Evolutionary conservation across 768 basidiomycete species (phyloP).

Genomic region (Leucosporidium creatinivorum): DNA sequence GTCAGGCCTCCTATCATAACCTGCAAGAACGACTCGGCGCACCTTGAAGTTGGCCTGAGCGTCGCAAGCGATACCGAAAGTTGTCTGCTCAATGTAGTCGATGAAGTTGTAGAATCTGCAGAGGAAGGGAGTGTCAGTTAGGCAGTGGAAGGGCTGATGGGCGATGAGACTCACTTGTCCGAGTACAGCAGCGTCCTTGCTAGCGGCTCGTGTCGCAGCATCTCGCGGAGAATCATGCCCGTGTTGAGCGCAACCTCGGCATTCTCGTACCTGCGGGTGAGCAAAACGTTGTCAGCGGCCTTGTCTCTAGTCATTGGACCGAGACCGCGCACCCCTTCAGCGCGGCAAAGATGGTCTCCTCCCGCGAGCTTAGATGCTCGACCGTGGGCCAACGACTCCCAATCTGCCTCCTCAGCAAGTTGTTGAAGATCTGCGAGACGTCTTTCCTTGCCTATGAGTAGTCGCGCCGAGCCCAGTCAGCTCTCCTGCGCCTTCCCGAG

Average conservation of each 20-base stretch:
- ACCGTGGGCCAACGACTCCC: slow-evolving; percentile 93
- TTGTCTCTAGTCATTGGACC: no score
- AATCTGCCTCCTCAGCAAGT: slow-evolving; percentile 64
- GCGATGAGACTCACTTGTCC: slow-evolving; percentile 83
- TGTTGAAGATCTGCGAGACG: slow-evolving; percentile 47
- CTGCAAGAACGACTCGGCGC: slow-evolving; percentile 3
- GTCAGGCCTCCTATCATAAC: background rate
- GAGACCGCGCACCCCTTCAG: slow-evolving; percentile 54
- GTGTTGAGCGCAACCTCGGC: slow-evolving; percentile 95
- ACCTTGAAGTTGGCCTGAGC: slow-evolving; percentile 91
- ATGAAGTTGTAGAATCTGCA: slow-evolving; percentile 91
- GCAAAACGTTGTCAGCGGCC: no score
- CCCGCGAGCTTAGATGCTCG: slow-evolving; percentile 73
- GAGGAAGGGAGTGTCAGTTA: no score
- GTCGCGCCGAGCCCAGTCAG: slow-evolving; percentile 43
- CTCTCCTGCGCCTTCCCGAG: slow-evolving; percentile 13
- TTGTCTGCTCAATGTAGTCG: slow-evolving; percentile 91
- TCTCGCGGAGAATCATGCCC: slow-evolving; percentile 95
- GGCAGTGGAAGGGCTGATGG: no score
- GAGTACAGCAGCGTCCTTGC: slow-evolving; percentile 84
- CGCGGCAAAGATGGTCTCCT: slow-evolving; percentile 68
- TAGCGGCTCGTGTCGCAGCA: slow-evolving; percentile 85
- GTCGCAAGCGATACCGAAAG: slow-evolving; percentile 96
- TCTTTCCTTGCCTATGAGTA: slow-evolving; percentile 46
- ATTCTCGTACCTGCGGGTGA: slow-evolving; percentile 63